Percentiles rank a stretch among this genome's conserved stretches.
phyloP scores from a whole-genome alignment of 140 eudicot genomes.

The Flaveria floridana region DNA sequence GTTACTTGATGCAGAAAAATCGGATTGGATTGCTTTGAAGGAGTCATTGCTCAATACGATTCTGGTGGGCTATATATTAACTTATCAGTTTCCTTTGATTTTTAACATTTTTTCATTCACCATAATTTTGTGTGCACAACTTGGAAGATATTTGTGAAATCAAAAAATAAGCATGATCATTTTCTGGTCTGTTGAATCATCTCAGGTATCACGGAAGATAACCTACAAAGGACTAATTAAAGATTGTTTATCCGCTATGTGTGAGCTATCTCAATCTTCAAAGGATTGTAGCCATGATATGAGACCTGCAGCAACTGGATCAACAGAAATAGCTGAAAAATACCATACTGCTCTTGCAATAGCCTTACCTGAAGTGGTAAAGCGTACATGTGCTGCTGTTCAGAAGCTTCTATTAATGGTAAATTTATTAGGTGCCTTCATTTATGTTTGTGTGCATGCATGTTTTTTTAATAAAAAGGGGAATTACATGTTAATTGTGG shows the following conservation, averaged over 20 bases:
- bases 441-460: not conserved
- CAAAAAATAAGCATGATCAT: not conserved
- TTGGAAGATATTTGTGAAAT: constrained; percentile 17
- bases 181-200: constrained; percentile 22
- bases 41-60: constrained; percentile 73
- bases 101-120: constrained; percentile 6
- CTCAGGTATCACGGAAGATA: constrained; percentile 77
- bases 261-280: constrained; percentile 40
- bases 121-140: not conserved
- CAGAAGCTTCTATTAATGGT: constrained; percentile 73
- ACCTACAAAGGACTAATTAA: constrained; percentile 59
- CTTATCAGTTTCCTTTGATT: not conserved
- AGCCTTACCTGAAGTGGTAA: constrained; percentile 66
- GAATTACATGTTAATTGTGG: not conserved
- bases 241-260: constrained; percentile 55
- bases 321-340: constrained; percentile 30
- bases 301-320: constrained; percentile 30
- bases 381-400: constrained; percentile 49
- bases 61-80: constrained; percentile 46
- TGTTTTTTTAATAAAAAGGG: not conserved
- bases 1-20: constrained; percentile 53
- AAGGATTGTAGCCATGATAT: constrained; percentile 33
- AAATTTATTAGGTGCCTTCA: constrained; percentile 21
- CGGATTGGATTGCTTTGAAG: constrained; percentile 67
- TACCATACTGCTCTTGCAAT: constrained; percentile 42